Percentiles rank a stretch among this genome's conserved stretches.
Evolutionary conservation across 768 basidiomycete species (phyloP).

Genomic region (Chalciporus pseudorubinellus): DNA sequence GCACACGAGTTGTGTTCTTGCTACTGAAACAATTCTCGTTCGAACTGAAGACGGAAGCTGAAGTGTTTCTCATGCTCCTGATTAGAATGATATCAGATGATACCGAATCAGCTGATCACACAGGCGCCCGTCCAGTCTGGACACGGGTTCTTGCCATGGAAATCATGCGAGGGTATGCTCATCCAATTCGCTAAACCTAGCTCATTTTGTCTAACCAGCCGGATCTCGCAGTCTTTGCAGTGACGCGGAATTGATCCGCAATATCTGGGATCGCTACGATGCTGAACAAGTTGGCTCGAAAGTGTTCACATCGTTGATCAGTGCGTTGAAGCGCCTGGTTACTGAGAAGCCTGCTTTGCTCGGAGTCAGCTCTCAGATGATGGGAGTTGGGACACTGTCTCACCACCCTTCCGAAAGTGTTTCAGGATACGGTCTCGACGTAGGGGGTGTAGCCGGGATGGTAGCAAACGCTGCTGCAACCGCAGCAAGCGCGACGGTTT

Average conservation of each 20-base stretch:
- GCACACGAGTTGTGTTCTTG: conserved; percentile 90
- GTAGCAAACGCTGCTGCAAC: conserved; percentile 79
- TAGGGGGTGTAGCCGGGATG: conserved; percentile 73
- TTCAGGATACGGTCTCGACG: conserved; percentile 54
- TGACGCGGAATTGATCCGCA: conserved; percentile 75
- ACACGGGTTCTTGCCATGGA: conserved; percentile 91
- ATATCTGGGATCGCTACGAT: conserved; percentile 79
- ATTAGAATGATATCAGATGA: conserved; percentile 65
- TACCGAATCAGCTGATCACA: conserved; percentile 32
- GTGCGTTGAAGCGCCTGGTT: conserved; percentile 79
- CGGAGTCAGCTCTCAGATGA: conserved; percentile 77
- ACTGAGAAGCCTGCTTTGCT: conserved; percentile 87
- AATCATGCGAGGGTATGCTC: conserved; percentile 75
- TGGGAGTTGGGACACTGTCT: conserved; percentile 59
- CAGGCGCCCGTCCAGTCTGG: conserved; percentile 62
- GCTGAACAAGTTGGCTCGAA: conserved; percentile 58
- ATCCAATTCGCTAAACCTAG: not conserved
- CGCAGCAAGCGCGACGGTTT: conserved; percentile 79
- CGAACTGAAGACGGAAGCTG: conserved; percentile 78
- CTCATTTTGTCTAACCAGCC: conserved; percentile 2
- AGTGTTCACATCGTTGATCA: conserved; percentile 74
- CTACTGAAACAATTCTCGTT: conserved; percentile 87
- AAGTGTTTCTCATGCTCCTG: conserved; percentile 78
- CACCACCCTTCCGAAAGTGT: conserved; percentile 33
- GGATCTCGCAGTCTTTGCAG: conserved; percentile 58